phyloP scores from a whole-genome alignment of 352 stramenopile genomes.

The Pythium aristosporum region DNA sequence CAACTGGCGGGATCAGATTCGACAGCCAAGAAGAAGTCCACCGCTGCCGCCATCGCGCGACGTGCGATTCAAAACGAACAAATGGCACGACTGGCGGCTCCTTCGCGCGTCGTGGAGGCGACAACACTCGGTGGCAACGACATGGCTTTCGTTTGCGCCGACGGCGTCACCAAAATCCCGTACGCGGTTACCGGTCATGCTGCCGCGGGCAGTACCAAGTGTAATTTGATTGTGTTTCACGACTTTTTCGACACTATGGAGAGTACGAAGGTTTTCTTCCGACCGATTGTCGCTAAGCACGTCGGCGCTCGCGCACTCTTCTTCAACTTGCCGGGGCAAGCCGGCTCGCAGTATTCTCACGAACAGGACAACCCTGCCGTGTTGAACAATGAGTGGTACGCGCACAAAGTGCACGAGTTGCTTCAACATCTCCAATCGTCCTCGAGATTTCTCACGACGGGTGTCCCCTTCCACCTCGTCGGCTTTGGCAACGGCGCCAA shows the following conservation, averaged over 20 bases:
- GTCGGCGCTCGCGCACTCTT: constrained; percentile 82
- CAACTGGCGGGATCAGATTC: background rate
- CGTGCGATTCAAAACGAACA: constrained; percentile 67
- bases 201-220: constrained; percentile 53
- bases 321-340: constrained; percentile 92
- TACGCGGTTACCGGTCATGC: constrained; percentile 81
- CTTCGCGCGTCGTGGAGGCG: constrained; percentile 37
- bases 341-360: constrained; percentile 60
- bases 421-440: constrained; percentile 75
- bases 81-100: constrained; percentile 68
- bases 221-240: constrained; percentile 90
- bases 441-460: constrained; percentile 60
- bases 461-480: constrained; percentile 83
- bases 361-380: constrained; percentile 16
- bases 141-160: constrained; percentile 61
- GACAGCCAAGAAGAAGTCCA: constrained; percentile 17
- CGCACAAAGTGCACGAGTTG: constrained; percentile 82
- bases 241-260: constrained; percentile 94
- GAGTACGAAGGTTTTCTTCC: constrained; percentile 87
- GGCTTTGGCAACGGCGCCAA: constrained; percentile 90
- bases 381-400: constrained; percentile 88
- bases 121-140: constrained; percentile 28
- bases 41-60: constrained; percentile 33
- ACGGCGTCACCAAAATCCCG: constrained; percentile 77
- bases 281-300: constrained; percentile 71